Conservation (phyloP, 2,329 filamentous ascomycete genomes). For the Arthrobotrys sinensis region DNA sequence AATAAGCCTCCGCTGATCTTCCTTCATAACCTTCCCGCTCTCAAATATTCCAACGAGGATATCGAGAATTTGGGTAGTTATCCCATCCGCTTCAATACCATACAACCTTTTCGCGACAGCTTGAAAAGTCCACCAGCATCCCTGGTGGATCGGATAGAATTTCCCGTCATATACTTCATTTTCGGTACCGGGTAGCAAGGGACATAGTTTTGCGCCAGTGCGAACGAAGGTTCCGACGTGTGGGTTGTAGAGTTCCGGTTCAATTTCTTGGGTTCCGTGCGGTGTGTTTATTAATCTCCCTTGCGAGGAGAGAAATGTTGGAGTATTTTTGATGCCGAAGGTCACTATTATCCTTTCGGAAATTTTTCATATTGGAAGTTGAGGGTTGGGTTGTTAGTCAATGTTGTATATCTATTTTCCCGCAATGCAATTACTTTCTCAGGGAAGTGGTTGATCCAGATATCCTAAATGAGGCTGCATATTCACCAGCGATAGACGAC, state of each 20-base stretch:
- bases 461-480: too few species aligned
- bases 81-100: not conserved
- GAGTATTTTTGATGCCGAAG: not conserved
- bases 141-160: slow-evolving; percentile 19
- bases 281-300: not conserved
- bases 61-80: not conserved
- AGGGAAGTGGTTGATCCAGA: too few species aligned
- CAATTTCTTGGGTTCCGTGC: not conserved
- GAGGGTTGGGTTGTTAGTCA: too few species aligned
- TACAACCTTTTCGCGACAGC: not conserved
- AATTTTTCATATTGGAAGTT: too few species aligned
- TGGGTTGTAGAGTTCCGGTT: slow-evolving; percentile 11
- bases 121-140: slow-evolving; percentile 7
- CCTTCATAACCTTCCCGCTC: not conserved
- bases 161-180: slow-evolving; percentile 25
- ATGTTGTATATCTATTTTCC: too few species aligned
- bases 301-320: not conserved
- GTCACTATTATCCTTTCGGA: not conserved
- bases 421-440: too few species aligned
- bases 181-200: not conserved
- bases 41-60: not conserved
- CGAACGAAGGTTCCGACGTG: not conserved
- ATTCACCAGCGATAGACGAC: too few species aligned
- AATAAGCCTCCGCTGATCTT: not conserved
- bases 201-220: slow-evolving; percentile 21